These are phyloP conservation scores for Vaccinium myrtillus DNA, from an alignment of 148 eudicot genomes.

Conservation along the genomic window DNA sequence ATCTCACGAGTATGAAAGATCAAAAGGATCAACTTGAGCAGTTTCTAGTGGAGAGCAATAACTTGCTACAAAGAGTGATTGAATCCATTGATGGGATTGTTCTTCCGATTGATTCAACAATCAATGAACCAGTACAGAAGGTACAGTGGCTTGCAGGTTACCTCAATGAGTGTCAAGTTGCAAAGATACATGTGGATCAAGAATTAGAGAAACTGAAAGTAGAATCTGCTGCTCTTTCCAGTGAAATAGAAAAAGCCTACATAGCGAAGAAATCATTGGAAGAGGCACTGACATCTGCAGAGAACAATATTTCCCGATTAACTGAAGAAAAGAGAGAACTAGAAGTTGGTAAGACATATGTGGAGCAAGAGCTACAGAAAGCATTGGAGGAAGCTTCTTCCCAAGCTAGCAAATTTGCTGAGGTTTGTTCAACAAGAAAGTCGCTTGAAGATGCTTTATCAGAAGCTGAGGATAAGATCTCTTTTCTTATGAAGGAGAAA, in stretches of 20 bases:
- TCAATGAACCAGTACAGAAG: constrained; percentile 69
- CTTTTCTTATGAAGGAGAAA: constrained; percentile 51
- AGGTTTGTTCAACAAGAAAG: constrained; percentile 42
- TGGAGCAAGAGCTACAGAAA: constrained; percentile 53
- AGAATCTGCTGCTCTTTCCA: constrained; percentile 46
- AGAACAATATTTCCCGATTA: constrained; percentile 45
- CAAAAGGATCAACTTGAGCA: constrained; percentile 63
- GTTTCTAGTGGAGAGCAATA: constrained; percentile 62
- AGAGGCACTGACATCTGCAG: constrained; percentile 59
- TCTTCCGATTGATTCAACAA: constrained; percentile 40
- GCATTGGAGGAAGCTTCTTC: constrained; percentile 43
- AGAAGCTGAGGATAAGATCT: constrained; percentile 51
- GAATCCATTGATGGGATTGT: constrained; percentile 52
- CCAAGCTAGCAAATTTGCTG: constrained; percentile 39
- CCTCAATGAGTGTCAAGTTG: constrained; percentile 51
- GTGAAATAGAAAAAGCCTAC: constrained; percentile 46
- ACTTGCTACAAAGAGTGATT: constrained; percentile 46
- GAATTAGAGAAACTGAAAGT: constrained; percentile 50
- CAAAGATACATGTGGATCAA: constrained; percentile 48
- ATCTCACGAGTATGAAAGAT: constrained; percentile 48
- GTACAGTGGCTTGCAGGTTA: constrained; percentile 57
- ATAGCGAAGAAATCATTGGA: constrained; percentile 49
- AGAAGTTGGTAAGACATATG: constrained; percentile 39
- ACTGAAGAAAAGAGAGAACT: constrained; percentile 63
- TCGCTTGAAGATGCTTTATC: constrained; percentile 62